A percentile compares a stretch with the other conserved stretches of the same genome.
Conservation (phyloP, 805 yeast species). For the Crinitomyces ghanaensis region DNA sequence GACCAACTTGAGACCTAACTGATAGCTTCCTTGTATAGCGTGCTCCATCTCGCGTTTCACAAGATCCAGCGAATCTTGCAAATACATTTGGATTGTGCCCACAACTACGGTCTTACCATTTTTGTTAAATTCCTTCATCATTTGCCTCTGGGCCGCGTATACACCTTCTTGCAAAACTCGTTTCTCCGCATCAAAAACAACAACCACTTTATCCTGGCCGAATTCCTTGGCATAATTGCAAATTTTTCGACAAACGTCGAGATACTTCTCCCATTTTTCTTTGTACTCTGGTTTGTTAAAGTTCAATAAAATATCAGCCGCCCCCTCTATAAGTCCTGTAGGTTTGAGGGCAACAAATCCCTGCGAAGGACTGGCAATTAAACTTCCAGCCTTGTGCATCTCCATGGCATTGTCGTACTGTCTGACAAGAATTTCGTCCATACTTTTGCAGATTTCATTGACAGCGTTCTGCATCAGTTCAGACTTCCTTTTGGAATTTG, state of each 20-base stretch:
- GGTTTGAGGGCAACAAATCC: slow-evolving; percentile 93
- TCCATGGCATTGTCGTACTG: slow-evolving; percentile 35
- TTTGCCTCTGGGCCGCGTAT: slow-evolving; percentile 73
- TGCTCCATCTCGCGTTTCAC: slow-evolving; percentile 50
- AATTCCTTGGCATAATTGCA: slow-evolving; percentile 39
- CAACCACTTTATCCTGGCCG: slow-evolving; percentile 43
- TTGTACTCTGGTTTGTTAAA: slow-evolving; percentile 42
- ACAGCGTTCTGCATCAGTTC: slow-evolving; percentile 23
- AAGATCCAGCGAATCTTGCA: slow-evolving; percentile 56
- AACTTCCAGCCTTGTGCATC: slow-evolving; percentile 20
- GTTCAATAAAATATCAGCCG: slow-evolving; percentile 59
- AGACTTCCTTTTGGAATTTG: slow-evolving; percentile 30
- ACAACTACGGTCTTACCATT: slow-evolving; percentile 51
- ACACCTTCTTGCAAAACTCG: slow-evolving; percentile 83
- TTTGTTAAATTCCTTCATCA: slow-evolving; percentile 64
- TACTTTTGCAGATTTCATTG: slow-evolving; percentile 39
- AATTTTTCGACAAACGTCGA: slow-evolving; percentile 53
- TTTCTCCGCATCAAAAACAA: slow-evolving; percentile 80
- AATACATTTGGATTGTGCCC: slow-evolving; percentile 90
- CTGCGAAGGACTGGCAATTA: slow-evolving; percentile 64
- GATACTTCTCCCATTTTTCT: slow-evolving; percentile 43
- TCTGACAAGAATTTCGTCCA: slow-evolving; percentile 51
- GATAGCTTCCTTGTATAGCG: slow-evolving; percentile 51
- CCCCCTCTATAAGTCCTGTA: slow-evolving; percentile 72
- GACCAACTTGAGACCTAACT: slow-evolving; percentile 78